Percentiles rank a stretch among this genome's conserved stretches.
Conservation (phyloP, 2,329 filamentous ascomycete genomes). For the Didymella segeticola region DNA sequence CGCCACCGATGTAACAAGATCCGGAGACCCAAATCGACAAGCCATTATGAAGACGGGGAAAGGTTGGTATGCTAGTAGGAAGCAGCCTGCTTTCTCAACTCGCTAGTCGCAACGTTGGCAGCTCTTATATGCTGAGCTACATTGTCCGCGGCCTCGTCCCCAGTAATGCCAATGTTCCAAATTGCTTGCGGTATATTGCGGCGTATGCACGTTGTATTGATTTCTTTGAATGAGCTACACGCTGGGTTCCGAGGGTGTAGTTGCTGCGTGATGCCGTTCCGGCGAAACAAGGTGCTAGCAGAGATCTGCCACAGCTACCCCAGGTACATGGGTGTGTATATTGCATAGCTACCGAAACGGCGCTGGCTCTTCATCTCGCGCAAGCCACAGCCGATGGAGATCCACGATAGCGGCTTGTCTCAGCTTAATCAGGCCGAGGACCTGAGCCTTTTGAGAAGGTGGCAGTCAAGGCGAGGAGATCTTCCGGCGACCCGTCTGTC, state of each 20-base stretch:
- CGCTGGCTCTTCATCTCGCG: neutral
- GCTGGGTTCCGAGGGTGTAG: neutral
- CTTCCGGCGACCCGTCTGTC: neutral
- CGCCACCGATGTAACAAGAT: slow-evolving; percentile 21
- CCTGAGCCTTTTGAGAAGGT: neutral
- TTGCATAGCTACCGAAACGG: neutral
- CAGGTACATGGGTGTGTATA: neutral
- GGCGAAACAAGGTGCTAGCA: neutral
- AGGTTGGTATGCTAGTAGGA: neutral
- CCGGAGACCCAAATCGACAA: slow-evolving; percentile 26
- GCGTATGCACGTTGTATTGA: slow-evolving; percentile 2
- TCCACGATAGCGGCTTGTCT: neutral
- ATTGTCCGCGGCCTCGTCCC: neutral
- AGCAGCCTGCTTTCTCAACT: neutral
- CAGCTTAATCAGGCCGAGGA: neutral
- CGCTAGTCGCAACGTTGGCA: neutral
- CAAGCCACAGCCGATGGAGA: slow-evolving; percentile 4
- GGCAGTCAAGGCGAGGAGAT: neutral
- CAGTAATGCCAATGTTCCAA: neutral
- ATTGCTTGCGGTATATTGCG: neutral
- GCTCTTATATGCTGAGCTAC: neutral
- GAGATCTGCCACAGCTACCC: neutral
- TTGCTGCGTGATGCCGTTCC: neutral
- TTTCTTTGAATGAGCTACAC: neutral
- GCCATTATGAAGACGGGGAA: slow-evolving; percentile 13